Conservation (phyloP, 2,329 filamentous ascomycete species). For the Cephalotrichum gorgonifer region DNA sequence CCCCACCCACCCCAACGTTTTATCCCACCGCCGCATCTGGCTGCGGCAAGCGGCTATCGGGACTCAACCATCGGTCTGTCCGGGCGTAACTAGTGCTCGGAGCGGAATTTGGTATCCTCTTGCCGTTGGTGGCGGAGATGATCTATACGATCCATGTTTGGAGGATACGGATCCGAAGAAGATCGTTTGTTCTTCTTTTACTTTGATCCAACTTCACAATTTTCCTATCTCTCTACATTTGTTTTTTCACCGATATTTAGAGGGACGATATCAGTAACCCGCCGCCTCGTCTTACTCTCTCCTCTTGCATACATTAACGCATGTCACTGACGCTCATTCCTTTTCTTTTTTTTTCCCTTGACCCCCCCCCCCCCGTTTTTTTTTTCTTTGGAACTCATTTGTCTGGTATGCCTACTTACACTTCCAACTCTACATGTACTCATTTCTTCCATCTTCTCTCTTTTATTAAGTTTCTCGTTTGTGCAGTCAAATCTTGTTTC, state of each 20-base stretch:
- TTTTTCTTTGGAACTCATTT: too few species aligned
- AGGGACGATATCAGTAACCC: too few species aligned
- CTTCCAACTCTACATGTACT: too few species aligned
- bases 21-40: not conserved
- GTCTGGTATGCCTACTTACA: too few species aligned
- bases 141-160: not conserved
- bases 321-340: too few species aligned
- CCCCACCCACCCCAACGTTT: not conserved
- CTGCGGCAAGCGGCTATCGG: not conserved
- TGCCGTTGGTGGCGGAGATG: not conserved
- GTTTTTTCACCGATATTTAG: too few species aligned
- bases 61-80: not conserved
- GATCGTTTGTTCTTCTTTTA: not conserved
- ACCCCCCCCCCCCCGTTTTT: too few species aligned
- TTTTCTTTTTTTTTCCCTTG: not conserved
- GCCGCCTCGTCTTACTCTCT: too few species aligned
- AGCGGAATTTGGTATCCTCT: not conserved
- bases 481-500: too few species aligned
- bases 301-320: too few species aligned
- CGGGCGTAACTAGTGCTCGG: not conserved
- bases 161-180: not conserved
- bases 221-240: not conserved
- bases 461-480: too few species aligned
- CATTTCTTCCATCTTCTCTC: too few species aligned
- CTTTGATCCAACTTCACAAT: not conserved